Evolutionary conservation across 2,329 filamentous ascomycete genomes (phyloP), one percentile per base, ranked within the genome.

Genomic region (Triangularia setosa): DNA sequence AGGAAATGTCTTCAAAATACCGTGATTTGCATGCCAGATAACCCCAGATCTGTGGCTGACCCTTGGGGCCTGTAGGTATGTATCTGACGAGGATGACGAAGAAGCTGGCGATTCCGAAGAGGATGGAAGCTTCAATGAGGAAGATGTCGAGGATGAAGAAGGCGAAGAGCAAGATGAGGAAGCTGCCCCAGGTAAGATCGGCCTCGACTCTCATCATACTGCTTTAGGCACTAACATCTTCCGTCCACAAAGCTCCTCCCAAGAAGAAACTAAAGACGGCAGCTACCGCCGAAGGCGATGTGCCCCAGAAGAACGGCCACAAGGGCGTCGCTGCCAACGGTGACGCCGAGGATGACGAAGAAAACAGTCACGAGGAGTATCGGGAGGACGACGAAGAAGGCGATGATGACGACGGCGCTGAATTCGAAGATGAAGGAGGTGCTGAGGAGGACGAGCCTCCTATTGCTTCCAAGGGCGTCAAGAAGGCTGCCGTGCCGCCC

Each of bases 201-300:
- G 40, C 28, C 14, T 44, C 25, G n/a, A 48, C 35, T 27, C 23
- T 24, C 25, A 23, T n/a, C n/a, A 23, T 25, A 54, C 9, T 23
- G 23, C 35, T 33, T 33, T 33, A 12, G 3, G 24, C 2, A 33
- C 65, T 70, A 55, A 66, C 70, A 65, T 33, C 27, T 44, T 35
- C 28, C 16, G 27, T 24, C 79, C 75, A 74, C 61, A 73, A 76
- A 65, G 76, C 77, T 61, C 81, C 80, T 58, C 82, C 82, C 40
- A 79, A 78, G 63, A 84, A 84, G 77, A 83, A 83, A 76, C 78
- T 77, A 70, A 84, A 83, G 79, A 82, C 79, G 25, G 74, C 70
- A 63, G 70, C 75, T 24, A 73, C 73, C 25, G 69, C 73, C 11
- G 66, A 66, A 23, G 72, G 66, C 21, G 72, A 73, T 56, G 72